Evolutionary conservation across 2,329 filamentous ascomycete genomes (phyloP), one percentile per base, ranked within the genome.

Genomic region (Neofusicoccum umdonicola): DNA sequence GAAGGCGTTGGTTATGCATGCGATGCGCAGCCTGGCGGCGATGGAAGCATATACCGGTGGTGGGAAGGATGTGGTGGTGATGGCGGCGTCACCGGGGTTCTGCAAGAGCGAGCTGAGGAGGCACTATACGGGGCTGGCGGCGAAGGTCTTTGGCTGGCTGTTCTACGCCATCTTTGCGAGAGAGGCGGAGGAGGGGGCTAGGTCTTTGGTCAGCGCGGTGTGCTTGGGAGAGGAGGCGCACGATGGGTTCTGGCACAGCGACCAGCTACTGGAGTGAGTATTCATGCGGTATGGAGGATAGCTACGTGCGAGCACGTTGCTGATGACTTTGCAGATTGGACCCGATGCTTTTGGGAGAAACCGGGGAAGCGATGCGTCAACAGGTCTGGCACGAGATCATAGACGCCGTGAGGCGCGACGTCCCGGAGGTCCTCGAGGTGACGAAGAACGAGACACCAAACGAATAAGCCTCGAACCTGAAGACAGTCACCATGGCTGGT

Each of bases 121-220:
- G 9, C 58, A 68, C 12, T 60, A 54, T 27, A 47, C 61, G 11
- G 77, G 52, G 65, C 68, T 19, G 63, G 75, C n/a, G 66, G 78
- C 27, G 0, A 68, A 67, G 1, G 45, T 47, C 17, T 35, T 27
- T 1, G 34, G 69, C 0, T 58, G 12, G 0, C 39, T 75, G 5
- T n/a, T 71, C 19, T 67, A 68, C 3, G 65, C 70, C 2, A 22
- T 74, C 3, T 66, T 76, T 13, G 78, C 74, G 2, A 69, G 79
- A 2, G 75, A 71, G 1, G 79, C 78, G 0, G 79, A 81, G 63
- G 74, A 77, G 2, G 80, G 80, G 0, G 72, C 71, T 5, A 68
- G 79, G 22, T 80, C 74, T 1, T 69, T 82, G 19, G 78, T 80
- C 31, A 77, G 75, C 47, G 76, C 71, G 6, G 73, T 74, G 1